Evolutionary conservation across 2,329 filamentous ascomycete species (phyloP), one percentile per base, ranked within the genome.

Genomic region (Penicillium sp.): DNA sequence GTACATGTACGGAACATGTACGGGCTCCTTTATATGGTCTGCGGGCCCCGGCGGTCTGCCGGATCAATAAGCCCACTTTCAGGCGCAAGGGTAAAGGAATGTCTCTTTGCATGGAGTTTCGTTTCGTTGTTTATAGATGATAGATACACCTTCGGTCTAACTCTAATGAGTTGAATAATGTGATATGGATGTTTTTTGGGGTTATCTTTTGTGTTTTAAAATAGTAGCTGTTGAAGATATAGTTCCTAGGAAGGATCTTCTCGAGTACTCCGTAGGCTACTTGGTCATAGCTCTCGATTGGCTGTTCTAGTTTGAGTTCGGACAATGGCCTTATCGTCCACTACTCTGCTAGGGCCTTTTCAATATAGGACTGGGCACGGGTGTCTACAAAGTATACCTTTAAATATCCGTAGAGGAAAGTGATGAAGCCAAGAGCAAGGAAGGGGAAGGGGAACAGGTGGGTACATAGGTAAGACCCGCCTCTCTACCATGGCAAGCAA

Each of bases 81-180:
- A 48, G 61, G 63, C 57, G 63, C 58, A 55, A 57, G 55, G 62
- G 57, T 59, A 56, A 59, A 61, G 47, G 53, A 50, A 25, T 33
- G 27, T 55, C 61, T 55, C 44, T 57, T 59, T 58, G 54, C 58
- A 59, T 62, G 53, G 56, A 58, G 55, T 61, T 54, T 60, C 21
- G 55, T 58, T 57, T 60, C 33, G 34, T 60, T 63, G 58, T 64
- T 64, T 63, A 65, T 65, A 65, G 61, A 66, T 58, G 52, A 59
- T 62, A 47, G 63, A 59, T 63, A 63, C 53, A 59, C 56, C 46
- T 59, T 57, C 54, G 55, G 43, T 57, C 27, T 57, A 52, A 52
- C 61, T 53, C 38, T 53, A 47, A 63, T 45, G 53, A 59, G 43
- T 52, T 43, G 25, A 60, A 55, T 65, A 62, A 66, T 64, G 62